Evolutionary conservation across 2,329 filamentous ascomycete species (phyloP).

Genomic region (Cordyceps fumosorosea): DNA sequence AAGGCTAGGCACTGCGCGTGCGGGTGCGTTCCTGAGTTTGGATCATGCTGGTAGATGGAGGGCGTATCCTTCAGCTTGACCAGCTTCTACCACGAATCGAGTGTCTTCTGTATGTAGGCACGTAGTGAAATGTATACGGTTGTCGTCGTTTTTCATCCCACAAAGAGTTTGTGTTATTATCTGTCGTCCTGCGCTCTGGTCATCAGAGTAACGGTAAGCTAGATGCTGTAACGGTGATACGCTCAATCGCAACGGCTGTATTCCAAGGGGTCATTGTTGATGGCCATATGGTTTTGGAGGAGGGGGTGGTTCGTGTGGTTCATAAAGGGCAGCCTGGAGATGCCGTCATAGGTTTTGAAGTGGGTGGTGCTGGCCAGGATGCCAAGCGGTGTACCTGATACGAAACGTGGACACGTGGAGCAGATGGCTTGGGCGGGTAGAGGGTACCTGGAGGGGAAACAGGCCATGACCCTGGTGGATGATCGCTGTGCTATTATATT

Average conservation of each 20-base stretch:
- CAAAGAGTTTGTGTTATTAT: too few relatives aligned
- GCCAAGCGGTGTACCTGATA: conserved; percentile 6
- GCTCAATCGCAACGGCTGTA: too few relatives aligned
- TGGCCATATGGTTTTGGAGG: too few relatives aligned
- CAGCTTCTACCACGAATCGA: neutral
- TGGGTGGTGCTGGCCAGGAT: neutral
- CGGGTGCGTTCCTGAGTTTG: conserved; percentile 31
- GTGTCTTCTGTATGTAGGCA: neutral
- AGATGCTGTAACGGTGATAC: too few relatives aligned
- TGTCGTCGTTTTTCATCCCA: too few relatives aligned
- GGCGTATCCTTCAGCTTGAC: neutral
- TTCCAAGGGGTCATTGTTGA: too few relatives aligned
- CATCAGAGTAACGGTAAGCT: too few relatives aligned
- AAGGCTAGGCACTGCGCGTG: conserved; percentile 29
- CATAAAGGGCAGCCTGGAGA: neutral
- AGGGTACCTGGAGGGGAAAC: neutral
- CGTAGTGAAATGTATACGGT: neutral
- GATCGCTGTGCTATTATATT: neutral
- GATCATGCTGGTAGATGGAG: conserved; percentile 22
- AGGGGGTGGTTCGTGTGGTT: too few relatives aligned
- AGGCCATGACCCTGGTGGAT: neutral
- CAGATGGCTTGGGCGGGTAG: neutral
- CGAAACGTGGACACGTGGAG: neutral
- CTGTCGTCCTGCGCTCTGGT: too few relatives aligned
- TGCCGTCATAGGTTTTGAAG: neutral